Evolutionary conservation across 2,329 filamentous ascomycete genomes (phyloP).

Genomic region (Aspergillus intermedius): DNA sequence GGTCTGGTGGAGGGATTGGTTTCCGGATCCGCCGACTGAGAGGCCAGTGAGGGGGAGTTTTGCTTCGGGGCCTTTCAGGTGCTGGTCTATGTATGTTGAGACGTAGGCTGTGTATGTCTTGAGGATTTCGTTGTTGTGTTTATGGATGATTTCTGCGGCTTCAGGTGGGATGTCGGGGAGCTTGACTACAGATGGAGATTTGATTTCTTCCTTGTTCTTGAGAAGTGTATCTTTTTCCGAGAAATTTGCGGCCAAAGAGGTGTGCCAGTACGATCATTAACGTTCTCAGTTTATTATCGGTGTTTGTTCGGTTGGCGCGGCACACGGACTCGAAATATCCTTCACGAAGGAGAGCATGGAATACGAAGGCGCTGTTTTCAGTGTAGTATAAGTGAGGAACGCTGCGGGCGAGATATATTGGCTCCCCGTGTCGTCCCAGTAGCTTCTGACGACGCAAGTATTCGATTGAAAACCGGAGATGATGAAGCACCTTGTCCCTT

Average conservation of each 20-base stretch:
- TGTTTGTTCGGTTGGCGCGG: slow-evolving; percentile 47
- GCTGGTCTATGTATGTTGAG: slow-evolving; percentile 60
- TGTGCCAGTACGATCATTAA: slow-evolving; percentile 65
- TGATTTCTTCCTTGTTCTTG: slow-evolving; percentile 43
- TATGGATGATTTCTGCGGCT: slow-evolving; percentile 51
- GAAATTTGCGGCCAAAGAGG: slow-evolving; percentile 55
- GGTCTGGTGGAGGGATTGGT: slow-evolving; percentile 15
- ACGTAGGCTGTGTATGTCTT: slow-evolving; percentile 64
- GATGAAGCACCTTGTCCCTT: slow-evolving; percentile 65
- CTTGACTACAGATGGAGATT: slow-evolving; percentile 58
- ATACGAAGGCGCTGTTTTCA: slow-evolving; percentile 68
- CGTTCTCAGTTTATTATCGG: slow-evolving; percentile 47
- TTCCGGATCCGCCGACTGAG: slow-evolving; percentile 35
- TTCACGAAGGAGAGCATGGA: slow-evolving; percentile 64
- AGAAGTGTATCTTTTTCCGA: slow-evolving; percentile 38
- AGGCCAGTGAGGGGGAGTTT: slow-evolving; percentile 53
- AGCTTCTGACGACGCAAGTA: slow-evolving; percentile 66
- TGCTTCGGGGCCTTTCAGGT: slow-evolving; percentile 50
- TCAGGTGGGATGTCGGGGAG: slow-evolving; percentile 56
- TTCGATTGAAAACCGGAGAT: slow-evolving; percentile 73
- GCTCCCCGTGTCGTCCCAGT: slow-evolving; percentile 53
- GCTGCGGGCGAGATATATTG: slow-evolving; percentile 65
- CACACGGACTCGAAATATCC: slow-evolving; percentile 66
- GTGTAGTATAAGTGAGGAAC: slow-evolving; percentile 70
- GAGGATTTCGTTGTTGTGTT: slow-evolving; percentile 61